Evolutionary conservation across 495 filamentous ascomycete species (phyloP), one percentile per base, ranked within the genome.

Genomic region (Penicillium parvum): DNA sequence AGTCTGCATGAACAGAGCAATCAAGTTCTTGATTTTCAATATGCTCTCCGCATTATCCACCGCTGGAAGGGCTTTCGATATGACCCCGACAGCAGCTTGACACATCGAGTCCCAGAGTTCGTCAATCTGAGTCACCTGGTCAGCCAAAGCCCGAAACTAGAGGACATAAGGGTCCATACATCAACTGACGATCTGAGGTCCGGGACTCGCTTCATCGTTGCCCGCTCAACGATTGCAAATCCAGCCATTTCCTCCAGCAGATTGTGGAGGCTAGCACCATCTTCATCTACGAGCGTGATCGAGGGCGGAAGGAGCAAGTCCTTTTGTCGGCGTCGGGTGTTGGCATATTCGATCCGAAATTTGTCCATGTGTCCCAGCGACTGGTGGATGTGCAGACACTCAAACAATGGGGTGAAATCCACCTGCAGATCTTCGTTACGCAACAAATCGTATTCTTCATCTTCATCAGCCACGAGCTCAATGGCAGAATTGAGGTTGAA

Each of bases 61-160:
- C 18, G 83, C 79, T 22, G 75, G 70, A 6, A 97, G 66, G 8
- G 89, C 84, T 47, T 78, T 85, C 0, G 81, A 79, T 49, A 94
- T 91, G 25, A 96, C 69, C 16, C 69, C 75, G 40, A 96, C 86
- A 4, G 88, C 84, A 16, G 79, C 80, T 54, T 94, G 86, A 54
- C 90, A 97, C 88, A 96, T 91, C 0, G 90, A 96, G 57, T 96
- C 90, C 92, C 92, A 99, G 5, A 99, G 75, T 60, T 96, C 90
- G 55, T 97, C 91, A 36, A 96, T 85, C 86, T 91, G 46, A 18
- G 29, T 8, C 9, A 12, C 29, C 16, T 19, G 32, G 33, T 40
- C 26, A 50, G 45, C n/a, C n/a, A n/a, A n/a, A n/a, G n/a, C n/a
- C n/a, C n/a, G 15, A 18, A 25, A 21, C 2, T n/a, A 9, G n/a